phyloP scores from a whole-genome alignment of 2,329 filamentous ascomycete species.

The Diaporthe sp. region DNA sequence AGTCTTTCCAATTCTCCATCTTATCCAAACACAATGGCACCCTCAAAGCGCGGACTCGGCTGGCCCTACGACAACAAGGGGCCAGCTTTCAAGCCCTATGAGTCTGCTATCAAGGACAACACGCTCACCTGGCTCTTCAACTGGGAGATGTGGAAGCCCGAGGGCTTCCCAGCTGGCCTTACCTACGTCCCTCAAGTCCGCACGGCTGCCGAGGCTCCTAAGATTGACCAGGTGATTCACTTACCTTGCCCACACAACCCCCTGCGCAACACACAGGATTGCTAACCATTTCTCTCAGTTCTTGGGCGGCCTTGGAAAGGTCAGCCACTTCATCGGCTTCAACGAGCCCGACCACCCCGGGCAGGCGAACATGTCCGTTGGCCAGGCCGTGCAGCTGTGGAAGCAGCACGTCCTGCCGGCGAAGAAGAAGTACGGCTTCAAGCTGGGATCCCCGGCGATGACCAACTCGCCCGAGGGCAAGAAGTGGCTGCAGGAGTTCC shows the following conservation, averaged over 20 bases:
- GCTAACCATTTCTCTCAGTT: not conserved
- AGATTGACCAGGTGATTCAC: slow-evolving; percentile 30
- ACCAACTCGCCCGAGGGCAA: slow-evolving; percentile 30
- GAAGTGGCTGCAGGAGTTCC: slow-evolving; percentile 30
- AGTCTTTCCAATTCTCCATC: not conserved
- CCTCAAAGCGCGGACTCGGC: slow-evolving; percentile 35
- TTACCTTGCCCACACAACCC: not conserved
- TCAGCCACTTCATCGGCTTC: slow-evolving; percentile 34
- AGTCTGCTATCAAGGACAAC: slow-evolving; percentile 11
- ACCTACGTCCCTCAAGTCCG: slow-evolving; percentile 33
- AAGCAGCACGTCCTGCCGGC: slow-evolving; percentile 35
- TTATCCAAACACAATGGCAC: slow-evolving; percentile 10
- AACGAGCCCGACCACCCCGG: slow-evolving; percentile 33
- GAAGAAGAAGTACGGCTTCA: slow-evolving; percentile 33
- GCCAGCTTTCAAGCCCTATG: slow-evolving; percentile 23
- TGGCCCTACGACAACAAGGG: slow-evolving; percentile 32
- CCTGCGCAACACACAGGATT: not conserved
- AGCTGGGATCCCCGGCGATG: slow-evolving; percentile 32
- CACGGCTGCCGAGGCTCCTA: slow-evolving; percentile 24
- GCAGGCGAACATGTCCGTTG: slow-evolving; percentile 28
- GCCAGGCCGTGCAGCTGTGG: slow-evolving; percentile 28
- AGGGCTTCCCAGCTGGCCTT: slow-evolving; percentile 26
- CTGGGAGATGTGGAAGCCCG: slow-evolving; percentile 37
- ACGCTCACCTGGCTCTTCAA: slow-evolving; percentile 34
- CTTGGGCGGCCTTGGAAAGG: slow-evolving; percentile 25